Evolutionary conservation across 306 rosid genomes (phyloP).

Genomic region (Lotus japonicus): DNA sequence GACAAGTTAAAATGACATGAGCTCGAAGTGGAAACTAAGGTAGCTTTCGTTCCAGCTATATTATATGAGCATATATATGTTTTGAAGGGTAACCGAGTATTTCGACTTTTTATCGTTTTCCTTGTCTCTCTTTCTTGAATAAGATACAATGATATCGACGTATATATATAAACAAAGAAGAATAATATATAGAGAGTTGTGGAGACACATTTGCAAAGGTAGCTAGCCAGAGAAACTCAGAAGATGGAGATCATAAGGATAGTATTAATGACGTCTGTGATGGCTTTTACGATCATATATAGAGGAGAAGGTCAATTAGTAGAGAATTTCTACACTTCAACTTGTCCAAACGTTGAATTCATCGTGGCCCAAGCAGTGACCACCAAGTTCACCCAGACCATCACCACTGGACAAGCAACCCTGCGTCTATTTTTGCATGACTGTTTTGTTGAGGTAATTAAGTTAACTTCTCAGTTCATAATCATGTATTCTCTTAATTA

Average conservation of each 20-base stretch:
- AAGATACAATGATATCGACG: neutral
- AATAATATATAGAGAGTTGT: neutral
- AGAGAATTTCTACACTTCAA: slow-evolving; percentile 49
- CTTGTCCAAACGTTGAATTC: slow-evolving; percentile 63
- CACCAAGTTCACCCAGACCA: slow-evolving; percentile 43
- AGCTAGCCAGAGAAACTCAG: neutral
- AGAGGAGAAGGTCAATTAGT: slow-evolving; percentile 38
- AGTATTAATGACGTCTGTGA: slow-evolving; percentile 13
- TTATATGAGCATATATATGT: neutral
- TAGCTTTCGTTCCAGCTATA: slow-evolving; percentile 22
- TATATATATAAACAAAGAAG: neutral
- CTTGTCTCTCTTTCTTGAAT: neutral
- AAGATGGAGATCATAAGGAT: slow-evolving; percentile 20
- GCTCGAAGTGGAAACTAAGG: neutral
- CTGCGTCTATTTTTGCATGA: slow-evolving; percentile 84
- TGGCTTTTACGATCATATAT: slow-evolving; percentile 9
- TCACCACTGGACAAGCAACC: slow-evolving; percentile 58
- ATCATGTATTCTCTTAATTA: no score
- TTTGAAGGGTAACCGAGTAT: slow-evolving; percentile 19
- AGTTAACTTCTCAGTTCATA: neutral
- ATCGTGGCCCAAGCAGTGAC: slow-evolving; percentile 61
- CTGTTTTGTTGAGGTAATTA: slow-evolving; percentile 66
- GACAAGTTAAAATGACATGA: slow-evolving; percentile 25
- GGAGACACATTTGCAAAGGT: neutral
- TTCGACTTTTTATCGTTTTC: neutral